A percentile compares a stretch with the other conserved stretches of the same genome.
Conservation (phyloP, 1,284 basidiomycete species). For the Ustilago trichophora region DNA sequence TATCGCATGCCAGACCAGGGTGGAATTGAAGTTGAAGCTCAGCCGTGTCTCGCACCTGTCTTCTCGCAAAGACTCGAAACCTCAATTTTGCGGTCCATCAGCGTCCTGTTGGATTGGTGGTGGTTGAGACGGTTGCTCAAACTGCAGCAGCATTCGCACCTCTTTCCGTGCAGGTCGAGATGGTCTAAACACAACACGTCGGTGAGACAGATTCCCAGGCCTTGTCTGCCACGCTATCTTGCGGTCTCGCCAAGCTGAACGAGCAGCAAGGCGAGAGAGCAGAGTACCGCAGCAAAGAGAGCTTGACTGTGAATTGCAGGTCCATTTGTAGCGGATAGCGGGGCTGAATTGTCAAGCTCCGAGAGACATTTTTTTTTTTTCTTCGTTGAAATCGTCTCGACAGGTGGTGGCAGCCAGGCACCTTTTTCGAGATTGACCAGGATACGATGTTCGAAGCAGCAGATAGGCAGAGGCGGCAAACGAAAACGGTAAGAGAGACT, state of each 20-base stretch:
- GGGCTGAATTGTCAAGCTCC: conserved; percentile 15
- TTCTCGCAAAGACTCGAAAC: not conserved
- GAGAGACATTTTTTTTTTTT: conserved; percentile 10
- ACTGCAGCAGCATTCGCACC: too few species aligned
- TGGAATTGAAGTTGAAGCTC: not conserved
- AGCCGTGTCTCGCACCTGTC: not conserved
- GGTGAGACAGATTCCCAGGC: conserved; percentile 8
- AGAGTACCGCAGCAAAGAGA: too few species aligned
- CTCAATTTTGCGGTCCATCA: too few species aligned
- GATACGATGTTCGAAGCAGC: too few species aligned
- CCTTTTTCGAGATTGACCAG: too few species aligned
- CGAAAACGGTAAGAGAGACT: not conserved
- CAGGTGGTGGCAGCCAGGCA: not conserved
- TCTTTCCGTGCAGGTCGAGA: too few species aligned
- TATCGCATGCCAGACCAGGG: not conserved
- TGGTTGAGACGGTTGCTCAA: too few species aligned
- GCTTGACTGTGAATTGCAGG: too few species aligned
- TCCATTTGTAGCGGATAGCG: conserved; percentile 11
- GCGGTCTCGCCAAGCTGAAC: conserved; percentile 1
- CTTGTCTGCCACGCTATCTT: not conserved
- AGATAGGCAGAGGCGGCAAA: too few species aligned
- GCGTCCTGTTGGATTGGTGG: too few species aligned
- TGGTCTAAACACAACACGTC: not conserved
- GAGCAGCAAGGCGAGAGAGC: not conserved
- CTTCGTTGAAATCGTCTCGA: not conserved